Base-by-base conservation (phyloP, 106 monocot genomes). In the Ottelia alismoides region DNA sequence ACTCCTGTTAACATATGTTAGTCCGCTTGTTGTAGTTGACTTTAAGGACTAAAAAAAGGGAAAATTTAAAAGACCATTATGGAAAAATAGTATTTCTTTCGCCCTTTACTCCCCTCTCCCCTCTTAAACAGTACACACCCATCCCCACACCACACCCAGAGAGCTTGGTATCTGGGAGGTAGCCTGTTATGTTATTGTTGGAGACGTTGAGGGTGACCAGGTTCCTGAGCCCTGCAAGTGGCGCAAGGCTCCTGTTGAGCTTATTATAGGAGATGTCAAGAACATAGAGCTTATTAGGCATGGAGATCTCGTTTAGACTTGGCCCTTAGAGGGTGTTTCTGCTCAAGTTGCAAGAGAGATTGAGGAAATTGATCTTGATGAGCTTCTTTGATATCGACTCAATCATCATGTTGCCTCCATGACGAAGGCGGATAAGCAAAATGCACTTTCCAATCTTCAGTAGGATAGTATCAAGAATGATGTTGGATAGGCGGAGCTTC, bases 151-250 rank as follows among this genome's bases (percentile, higher is more conserved):
- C n/a, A n/a, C n/a, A n/a, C n/a, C n/a, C n/a, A n/a, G n/a, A 94
- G 20, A 88, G 80, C 67, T 88, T 88, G 31, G 84, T 94, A 64
- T 94, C 94, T 0, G 94, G 94, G 9, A 94, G 80, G 49, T 68
- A 76, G 1, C 94, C 94, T 7, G 84, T 81, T 53, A 88, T 81
- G 71, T 94, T 88, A 73, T 94, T 94, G 76, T 81, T 64, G 27
- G 94, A 94, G 1, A 94, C 65, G 47, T 94, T 88, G 43, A 88
- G 78, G 0, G 68, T 57, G 12, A 88, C 81, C 20, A 94, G 65
- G 35, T 88, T 94, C 45, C 84, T 81, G 6, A 94, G 64, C 25
- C 63, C 68, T 0, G 68, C 74, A 2, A 94, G 80, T 25, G 73
- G 77, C 7, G 66, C 18, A 12, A 88, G 84, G 45, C 28, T 77